Evolutionary conservation across 2,329 filamentous ascomycete species (phyloP).

Genomic region (Gremmenia infestans): DNA sequence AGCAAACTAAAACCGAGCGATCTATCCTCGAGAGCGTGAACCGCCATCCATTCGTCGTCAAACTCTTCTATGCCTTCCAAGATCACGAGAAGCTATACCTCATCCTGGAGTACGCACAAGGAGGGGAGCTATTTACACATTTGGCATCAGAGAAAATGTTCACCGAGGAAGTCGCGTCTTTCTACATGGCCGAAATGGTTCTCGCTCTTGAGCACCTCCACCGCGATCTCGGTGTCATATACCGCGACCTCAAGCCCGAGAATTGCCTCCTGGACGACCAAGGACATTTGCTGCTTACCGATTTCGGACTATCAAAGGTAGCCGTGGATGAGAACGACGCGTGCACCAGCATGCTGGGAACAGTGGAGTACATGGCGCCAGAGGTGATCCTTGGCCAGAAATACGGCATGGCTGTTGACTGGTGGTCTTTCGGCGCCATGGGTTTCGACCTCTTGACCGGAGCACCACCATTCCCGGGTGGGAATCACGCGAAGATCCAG

Average conservation of each 20-base stretch:
- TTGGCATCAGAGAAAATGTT: conserved; percentile 94
- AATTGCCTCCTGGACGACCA: conserved; percentile 91
- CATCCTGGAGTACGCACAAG: conserved; percentile 95
- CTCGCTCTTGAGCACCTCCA: conserved; percentile 91
- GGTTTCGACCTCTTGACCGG: conserved; percentile 92
- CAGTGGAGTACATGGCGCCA: conserved; percentile 98
- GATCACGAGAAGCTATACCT: conserved; percentile 96
- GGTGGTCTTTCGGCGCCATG: conserved; percentile 95
- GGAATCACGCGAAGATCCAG: conserved; percentile 91
- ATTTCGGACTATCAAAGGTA: conserved; percentile 96
- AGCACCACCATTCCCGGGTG: conserved; percentile 81
- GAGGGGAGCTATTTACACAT: conserved; percentile 95
- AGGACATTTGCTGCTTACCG: conserved; percentile 88
- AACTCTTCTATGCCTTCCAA: conserved; percentile 97
- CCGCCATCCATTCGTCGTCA: conserved; percentile 94
- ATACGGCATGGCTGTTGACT: conserved; percentile 94
- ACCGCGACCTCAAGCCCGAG: conserved; percentile 95
- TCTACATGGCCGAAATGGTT: conserved; percentile 98
- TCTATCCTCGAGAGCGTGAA: conserved; percentile 94
- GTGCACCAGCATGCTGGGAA: conserved; percentile 90
- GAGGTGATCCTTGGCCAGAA: conserved; percentile 84
- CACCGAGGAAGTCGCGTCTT: conserved; percentile 78
- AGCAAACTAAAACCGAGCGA: conserved; percentile 96
- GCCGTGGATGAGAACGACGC: conserved; percentile 63
- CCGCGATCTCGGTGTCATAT: conserved; percentile 86